These are phyloP conservation scores for Dionaea muscipula DNA, from an alignment of 179 eudicot species.

Conservation along the genomic window DNA sequence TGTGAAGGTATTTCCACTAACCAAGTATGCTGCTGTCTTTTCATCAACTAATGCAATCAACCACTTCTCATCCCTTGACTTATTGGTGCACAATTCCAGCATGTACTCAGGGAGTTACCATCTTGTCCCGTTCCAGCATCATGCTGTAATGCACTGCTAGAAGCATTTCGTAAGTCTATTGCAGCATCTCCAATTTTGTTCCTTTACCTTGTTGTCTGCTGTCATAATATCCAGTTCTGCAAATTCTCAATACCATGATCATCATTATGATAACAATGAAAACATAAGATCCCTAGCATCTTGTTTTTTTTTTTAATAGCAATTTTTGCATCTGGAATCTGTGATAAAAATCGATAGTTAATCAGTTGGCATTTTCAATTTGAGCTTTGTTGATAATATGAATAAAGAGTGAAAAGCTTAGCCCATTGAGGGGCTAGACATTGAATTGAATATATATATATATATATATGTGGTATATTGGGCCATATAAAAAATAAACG, in stretches of 20 bases:
- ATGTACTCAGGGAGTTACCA: slow-evolving; percentile 81
- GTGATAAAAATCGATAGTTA: no score
- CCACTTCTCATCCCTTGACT: slow-evolving; percentile 11
- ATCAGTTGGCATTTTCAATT: no score
- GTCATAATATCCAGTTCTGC: neutral
- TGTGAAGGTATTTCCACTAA: slow-evolving; percentile 50
- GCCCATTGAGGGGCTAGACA: no score
- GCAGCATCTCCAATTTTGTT: neutral
- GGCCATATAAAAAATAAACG: no score
- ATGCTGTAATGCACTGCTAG: slow-evolving; percentile 89
- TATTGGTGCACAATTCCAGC: slow-evolving; percentile 34
- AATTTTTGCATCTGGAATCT: no score
- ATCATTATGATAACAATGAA: no score
- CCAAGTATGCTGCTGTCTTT: neutral
- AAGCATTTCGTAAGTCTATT: slow-evolving; percentile 75
- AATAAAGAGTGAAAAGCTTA: no score
- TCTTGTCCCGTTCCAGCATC: slow-evolving; percentile 98
- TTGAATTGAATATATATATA: no score
- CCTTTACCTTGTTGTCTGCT: neutral
- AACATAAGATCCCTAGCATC: neutral
- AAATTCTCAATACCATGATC: no score
- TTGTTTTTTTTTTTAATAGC: no score
- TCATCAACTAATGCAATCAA: neutral
- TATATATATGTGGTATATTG: no score
- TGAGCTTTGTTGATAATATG: no score